Conservation (phyloP, 768 basidiomycete genomes). For the Mycena alexandri region DNA sequence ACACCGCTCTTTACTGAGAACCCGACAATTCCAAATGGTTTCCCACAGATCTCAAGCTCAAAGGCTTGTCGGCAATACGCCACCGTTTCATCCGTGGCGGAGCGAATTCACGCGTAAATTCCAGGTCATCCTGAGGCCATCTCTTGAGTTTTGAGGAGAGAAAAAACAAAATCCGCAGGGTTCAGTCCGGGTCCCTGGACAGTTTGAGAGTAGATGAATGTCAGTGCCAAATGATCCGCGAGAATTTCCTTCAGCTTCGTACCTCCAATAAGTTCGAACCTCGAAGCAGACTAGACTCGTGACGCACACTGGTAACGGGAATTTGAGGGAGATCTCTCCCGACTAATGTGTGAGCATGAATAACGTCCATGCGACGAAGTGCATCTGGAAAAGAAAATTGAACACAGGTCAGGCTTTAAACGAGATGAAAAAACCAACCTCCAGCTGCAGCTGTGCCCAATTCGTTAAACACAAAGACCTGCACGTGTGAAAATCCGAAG, state of each 20-base stretch:
- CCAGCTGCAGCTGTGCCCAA: not conserved
- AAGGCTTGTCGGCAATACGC: not conserved
- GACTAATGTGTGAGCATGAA: too few relatives aligned
- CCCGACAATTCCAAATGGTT: conserved; percentile 4
- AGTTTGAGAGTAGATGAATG: conserved; percentile 6
- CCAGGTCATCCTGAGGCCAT: not conserved
- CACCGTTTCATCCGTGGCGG: not conserved
- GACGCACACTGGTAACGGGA: not conserved
- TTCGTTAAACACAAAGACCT: not conserved
- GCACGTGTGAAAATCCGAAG: conserved; percentile 4
- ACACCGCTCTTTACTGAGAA: conserved; percentile 30
- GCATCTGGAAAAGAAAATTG: too few relatives aligned
- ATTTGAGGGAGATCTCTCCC: not conserved
- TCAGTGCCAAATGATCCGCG: conserved; percentile 20
- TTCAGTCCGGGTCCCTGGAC: conserved; percentile 6
- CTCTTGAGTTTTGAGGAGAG: not conserved
- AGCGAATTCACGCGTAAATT: not conserved
- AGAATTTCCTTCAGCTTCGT: not conserved
- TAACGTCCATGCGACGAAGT: too few relatives aligned
- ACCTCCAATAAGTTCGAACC: not conserved
- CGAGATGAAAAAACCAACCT: not conserved
- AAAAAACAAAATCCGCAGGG: not conserved
- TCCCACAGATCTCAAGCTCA: not conserved
- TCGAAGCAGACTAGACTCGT: not conserved
- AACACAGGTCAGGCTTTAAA: not conserved